Conservation (phyloP, 2,329 filamentous ascomycete genomes). For the Akanthomyces dipterigenus region DNA sequence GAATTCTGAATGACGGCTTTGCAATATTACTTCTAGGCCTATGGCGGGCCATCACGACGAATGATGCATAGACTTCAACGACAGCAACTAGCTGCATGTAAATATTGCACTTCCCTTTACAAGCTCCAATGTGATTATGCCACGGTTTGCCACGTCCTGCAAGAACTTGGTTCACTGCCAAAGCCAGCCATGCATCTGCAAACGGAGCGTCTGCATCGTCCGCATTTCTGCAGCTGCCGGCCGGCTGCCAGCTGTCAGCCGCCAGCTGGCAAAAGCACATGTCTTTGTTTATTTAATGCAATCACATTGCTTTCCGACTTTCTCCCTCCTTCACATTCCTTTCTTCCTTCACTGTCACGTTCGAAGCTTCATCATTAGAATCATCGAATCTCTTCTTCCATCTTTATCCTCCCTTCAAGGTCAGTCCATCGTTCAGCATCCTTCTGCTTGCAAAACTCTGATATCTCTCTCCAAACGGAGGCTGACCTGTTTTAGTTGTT, state of each 20-base stretch:
- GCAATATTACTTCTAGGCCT: too few species aligned
- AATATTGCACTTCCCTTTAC: not conserved
- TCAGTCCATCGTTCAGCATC: not conserved
- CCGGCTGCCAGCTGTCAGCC: not conserved
- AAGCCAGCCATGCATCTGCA: not conserved
- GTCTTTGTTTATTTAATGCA: constrained; percentile 8
- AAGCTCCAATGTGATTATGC: too few species aligned
- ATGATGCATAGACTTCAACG: not conserved
- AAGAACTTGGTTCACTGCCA: too few species aligned
- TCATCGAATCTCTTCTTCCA: not conserved
- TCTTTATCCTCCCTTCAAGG: not conserved
- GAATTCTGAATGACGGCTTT: too few species aligned
- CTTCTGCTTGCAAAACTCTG: not conserved
- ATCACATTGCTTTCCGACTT: not conserved
- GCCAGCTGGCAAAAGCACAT: not conserved
- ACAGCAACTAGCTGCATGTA: not conserved
- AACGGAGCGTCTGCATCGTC: not conserved
- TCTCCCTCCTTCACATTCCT: not conserved
- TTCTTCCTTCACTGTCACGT: not conserved
- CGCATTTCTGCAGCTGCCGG: not conserved
- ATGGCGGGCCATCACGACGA: too few species aligned
- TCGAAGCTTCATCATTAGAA: not conserved
- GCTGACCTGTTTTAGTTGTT: not conserved
- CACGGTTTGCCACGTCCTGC: too few species aligned
- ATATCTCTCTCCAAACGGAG: not conserved